These are phyloP conservation scores for Amanita molliuscula DNA, from an alignment of 768 basidiomycete genomes.

Conservation along the genomic window DNA sequence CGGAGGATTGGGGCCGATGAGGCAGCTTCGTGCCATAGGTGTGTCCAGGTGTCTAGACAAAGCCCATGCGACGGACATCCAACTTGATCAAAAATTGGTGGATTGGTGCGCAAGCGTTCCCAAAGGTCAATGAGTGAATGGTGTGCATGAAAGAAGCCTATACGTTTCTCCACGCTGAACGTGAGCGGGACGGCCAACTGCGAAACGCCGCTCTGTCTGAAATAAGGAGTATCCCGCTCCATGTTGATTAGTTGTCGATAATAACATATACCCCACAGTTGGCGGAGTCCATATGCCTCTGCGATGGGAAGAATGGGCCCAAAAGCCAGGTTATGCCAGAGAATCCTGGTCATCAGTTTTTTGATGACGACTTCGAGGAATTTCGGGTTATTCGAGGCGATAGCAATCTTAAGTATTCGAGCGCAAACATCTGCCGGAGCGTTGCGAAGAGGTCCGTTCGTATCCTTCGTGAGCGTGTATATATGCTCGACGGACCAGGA, in stretches of 20 bases:
- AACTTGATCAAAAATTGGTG: constrained; percentile 29
- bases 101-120: constrained; percentile 37
- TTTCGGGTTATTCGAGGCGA: constrained; percentile 32
- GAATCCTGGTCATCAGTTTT: constrained; percentile 38
- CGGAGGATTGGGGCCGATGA: constrained; percentile 33
- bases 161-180: constrained; percentile 25
- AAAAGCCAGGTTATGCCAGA: constrained; percentile 42
- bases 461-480: constrained; percentile 22
- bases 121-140: constrained; percentile 42
- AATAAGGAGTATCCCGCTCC: constrained; percentile 21
- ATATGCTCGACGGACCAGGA: constrained; percentile 32
- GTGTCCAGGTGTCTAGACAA: constrained; percentile 40
- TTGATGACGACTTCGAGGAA: constrained; percentile 39
- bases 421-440: constrained; percentile 26
- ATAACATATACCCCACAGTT: constrained; percentile 41
- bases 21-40: constrained; percentile 41
- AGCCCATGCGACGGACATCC: constrained; percentile 40
- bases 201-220: constrained; percentile 16
- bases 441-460: constrained; percentile 19
- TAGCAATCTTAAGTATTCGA: constrained; percentile 41
- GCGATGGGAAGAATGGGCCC: constrained; percentile 40
- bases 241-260: constrained; percentile 36
- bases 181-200: constrained; percentile 19
- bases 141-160: constrained; percentile 48
- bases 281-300: constrained; percentile 24